Percentiles rank a stretch among this genome's conserved stretches.
These are phyloP conservation scores for Podospora conica DNA, from an alignment of 495 filamentous ascomycete species.

Conservation along the genomic window DNA sequence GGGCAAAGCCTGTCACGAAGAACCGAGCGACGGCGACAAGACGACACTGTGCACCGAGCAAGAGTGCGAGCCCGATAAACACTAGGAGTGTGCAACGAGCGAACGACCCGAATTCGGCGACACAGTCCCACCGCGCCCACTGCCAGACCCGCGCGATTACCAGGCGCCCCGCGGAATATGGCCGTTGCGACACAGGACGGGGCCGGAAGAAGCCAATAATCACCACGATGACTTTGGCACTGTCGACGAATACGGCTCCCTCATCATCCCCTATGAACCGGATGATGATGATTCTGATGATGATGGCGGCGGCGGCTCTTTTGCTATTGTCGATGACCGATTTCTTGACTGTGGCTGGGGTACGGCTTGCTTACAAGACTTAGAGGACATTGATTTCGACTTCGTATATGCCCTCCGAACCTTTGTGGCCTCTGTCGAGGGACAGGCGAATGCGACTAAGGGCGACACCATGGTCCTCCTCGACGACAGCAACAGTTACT, in stretches of 20 bases:
- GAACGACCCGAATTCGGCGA: not conserved
- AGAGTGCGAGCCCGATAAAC: not conserved
- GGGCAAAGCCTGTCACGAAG: conserved; percentile 13
- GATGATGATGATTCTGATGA: conserved; percentile 34
- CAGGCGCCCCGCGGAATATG: not conserved
- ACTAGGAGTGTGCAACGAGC: conserved; percentile 2
- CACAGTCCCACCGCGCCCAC: not conserved
- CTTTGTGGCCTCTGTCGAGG: conserved; percentile 95
- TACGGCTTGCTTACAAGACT: conserved; percentile 73
- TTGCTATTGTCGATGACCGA: conserved; percentile 46
- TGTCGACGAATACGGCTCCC: conserved; percentile 14
- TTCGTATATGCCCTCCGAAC: conserved; percentile 98
- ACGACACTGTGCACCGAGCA: not conserved
- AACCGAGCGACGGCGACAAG: conserved; percentile 2
- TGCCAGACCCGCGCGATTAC: not conserved
- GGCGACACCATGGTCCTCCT: conserved; percentile 99
- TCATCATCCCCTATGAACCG: conserved; percentile 32
- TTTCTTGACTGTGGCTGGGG: conserved; percentile 65
- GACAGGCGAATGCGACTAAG: conserved; percentile 96
- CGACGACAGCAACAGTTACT: conserved; percentile 99
- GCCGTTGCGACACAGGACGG: not conserved
- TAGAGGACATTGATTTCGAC: conserved; percentile 98
- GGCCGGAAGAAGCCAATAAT: conserved; percentile 19
- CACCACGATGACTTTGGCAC: conserved; percentile 9
- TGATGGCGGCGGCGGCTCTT: conserved; percentile 34